Evolutionary conservation across 192 early-diverging fungal species (phyloP), one percentile per base, ranked within the genome.

Genomic region (Coemansia sp.): DNA sequence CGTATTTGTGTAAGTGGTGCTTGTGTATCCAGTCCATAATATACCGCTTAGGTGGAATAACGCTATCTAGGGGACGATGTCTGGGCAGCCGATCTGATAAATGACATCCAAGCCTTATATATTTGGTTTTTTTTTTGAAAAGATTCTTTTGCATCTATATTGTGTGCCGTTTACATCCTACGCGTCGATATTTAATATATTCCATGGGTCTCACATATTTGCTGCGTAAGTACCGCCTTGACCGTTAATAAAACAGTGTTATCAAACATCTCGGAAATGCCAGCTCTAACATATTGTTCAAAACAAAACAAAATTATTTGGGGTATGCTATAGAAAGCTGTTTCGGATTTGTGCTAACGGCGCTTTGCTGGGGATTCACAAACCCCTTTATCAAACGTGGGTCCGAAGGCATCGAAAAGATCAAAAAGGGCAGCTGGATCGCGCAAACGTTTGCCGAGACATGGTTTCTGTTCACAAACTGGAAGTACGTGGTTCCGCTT

Each of bases 361-460:
- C 93, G 1, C 62, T 94, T 16, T 96, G 92, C 68, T 99, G 96
- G 96, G 96, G 96, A 16, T 89, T 89, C 60, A 97, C 96, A 7
- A 99, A 99, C 67, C 95, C 95, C 2, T 95, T 99, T 68, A 94
- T 99, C 66, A 96, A 95, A 77, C 78, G 82, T 23, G 96, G 94
- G 13, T 92, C 88, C 55, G 66, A 65, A 30, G 96, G 93, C 10
- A 74, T 98, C n/a, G 92, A 94, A 42, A 57, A 70, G 9, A 84
- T 97, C 43, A 86, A 87, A 61, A 76, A 75, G 26, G 37, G 66
- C 56, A 81, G 46, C 9, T 89, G 89, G 91, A 65, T 83, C 29
- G 58, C 68, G 6, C 89, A 89, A 57, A 79, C 77, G 1, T 43
- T 79, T 0, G 88, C 87, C 33, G 93, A 94, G 68, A 73, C 84